phyloP scores from a whole-genome alignment of 176 grass and related monocot genomes.

The Oryza glumipatula region DNA sequence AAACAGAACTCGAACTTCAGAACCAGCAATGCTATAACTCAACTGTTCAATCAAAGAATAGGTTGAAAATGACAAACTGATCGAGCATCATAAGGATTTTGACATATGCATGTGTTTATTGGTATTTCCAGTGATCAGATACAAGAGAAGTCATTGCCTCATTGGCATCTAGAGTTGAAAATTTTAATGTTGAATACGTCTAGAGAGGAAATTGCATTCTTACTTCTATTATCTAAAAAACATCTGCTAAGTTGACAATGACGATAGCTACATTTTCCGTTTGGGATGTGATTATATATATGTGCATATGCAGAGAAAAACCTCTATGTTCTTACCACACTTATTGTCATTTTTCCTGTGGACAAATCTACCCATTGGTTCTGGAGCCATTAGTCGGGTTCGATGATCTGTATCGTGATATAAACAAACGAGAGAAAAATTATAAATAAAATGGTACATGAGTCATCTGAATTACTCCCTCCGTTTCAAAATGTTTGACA shows the following conservation, averaged over 20 bases:
- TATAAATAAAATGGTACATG: neutral
- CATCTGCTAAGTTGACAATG: neutral
- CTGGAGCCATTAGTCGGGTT: neutral
- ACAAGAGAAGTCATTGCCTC: no score
- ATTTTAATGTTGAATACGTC: neutral
- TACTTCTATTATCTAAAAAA: neutral
- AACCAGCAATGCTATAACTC: neutral
- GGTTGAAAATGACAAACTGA: no score
- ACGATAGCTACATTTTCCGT: neutral
- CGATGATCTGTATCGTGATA: neutral
- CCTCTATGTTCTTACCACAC: neutral
- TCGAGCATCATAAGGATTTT: no score
- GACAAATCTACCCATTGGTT: conserved; percentile 11
- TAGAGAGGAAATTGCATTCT: neutral
- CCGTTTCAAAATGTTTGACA: no score
- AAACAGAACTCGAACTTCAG: neutral
- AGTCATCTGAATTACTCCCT: neutral
- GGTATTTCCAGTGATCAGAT: no score
- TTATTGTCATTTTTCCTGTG: neutral
- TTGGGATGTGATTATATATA: neutral
- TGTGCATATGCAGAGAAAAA: neutral
- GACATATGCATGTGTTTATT: no score
- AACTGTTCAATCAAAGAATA: no score
- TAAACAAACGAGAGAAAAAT: neutral
- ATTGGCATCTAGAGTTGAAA: neutral